Conservation (phyloP, 208 protist genomes). For the Leishmania arabica region DNA sequence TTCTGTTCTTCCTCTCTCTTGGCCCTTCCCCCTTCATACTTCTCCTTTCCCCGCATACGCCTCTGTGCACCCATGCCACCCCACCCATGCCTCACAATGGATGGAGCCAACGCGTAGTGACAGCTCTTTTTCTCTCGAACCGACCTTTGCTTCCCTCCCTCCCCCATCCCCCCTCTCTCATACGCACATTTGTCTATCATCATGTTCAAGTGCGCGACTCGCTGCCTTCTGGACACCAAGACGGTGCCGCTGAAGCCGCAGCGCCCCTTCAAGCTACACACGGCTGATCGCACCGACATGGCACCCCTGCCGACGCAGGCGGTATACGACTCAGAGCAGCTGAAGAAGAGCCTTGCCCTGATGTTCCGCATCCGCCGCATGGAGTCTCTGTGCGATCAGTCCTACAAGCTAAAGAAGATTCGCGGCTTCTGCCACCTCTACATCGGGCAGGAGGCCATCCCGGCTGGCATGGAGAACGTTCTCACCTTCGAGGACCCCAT, state of each 20-base stretch:
- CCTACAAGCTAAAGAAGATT: slow-evolving; percentile 97
- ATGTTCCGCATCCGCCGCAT: slow-evolving; percentile 96
- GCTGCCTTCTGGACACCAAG: slow-evolving; percentile 68
- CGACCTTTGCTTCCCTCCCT: neutral
- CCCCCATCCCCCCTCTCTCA: too few species aligned
- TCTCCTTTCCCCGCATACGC: neutral
- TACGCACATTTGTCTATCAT: neutral
- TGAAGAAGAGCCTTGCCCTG: slow-evolving; percentile 78
- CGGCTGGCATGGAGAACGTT: slow-evolving; percentile 93
- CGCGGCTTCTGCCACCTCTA: slow-evolving; percentile 99
- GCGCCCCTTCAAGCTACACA: slow-evolving; percentile 76
- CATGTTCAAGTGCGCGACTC: slow-evolving; percentile 73
- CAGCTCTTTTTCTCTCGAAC: slow-evolving; percentile 6
- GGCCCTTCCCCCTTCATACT: neutral
- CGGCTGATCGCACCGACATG: slow-evolving; percentile 64
- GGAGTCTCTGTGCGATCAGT: slow-evolving; percentile 94
- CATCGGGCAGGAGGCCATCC: slow-evolving; percentile 97
- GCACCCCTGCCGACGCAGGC: slow-evolving; percentile 70
- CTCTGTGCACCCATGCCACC: too few species aligned
- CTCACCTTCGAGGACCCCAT: slow-evolving; percentile 91
- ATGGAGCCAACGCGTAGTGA: neutral
- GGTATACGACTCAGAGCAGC: slow-evolving; percentile 74
- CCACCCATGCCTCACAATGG: neutral
- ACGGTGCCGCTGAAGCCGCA: slow-evolving; percentile 73
- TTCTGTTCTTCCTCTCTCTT: neutral